Evolutionary conservation across 148 eudicot species (phyloP).

Genomic region (Fallopia convolvulus): DNA sequence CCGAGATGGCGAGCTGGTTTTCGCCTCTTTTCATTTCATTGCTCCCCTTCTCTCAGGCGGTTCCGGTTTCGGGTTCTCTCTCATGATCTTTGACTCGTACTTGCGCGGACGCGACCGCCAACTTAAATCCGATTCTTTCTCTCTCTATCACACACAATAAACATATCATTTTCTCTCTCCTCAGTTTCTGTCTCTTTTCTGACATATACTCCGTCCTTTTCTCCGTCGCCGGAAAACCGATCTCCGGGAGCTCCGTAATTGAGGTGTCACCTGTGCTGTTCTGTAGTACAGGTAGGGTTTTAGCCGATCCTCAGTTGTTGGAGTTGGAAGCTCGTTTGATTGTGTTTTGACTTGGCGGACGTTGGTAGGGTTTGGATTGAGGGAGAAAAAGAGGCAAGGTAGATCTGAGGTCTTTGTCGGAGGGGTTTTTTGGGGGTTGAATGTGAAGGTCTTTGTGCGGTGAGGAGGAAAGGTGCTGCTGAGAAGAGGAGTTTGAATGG

Average conservation of each 20-base stretch:
- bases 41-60: constrained; percentile 1
- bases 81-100: constrained; percentile 43
- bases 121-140: constrained; percentile 16
- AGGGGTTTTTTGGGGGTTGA: not conserved
- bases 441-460: constrained; percentile 9
- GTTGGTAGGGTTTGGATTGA: constrained; percentile 11
- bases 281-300: not conserved
- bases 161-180: constrained; percentile 1
- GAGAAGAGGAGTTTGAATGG: constrained; percentile 23
- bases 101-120: constrained; percentile 26
- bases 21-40: not conserved
- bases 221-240: constrained; percentile 13
- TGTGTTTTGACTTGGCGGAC: constrained; percentile 2
- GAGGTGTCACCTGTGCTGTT: not conserved
- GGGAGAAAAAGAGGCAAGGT: not conserved
- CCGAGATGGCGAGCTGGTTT: constrained; percentile 4
- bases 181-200: constrained; percentile 9
- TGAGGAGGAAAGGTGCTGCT: not conserved
- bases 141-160: constrained; percentile 16
- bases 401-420: constrained; percentile 13
- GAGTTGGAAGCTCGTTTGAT: not conserved
- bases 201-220: not conserved
- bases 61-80: not conserved
- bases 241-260: not conserved
- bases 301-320: not conserved